phyloP scores from a whole-genome alignment of 306 rosid species.

The Arachis stenosperma region DNA sequence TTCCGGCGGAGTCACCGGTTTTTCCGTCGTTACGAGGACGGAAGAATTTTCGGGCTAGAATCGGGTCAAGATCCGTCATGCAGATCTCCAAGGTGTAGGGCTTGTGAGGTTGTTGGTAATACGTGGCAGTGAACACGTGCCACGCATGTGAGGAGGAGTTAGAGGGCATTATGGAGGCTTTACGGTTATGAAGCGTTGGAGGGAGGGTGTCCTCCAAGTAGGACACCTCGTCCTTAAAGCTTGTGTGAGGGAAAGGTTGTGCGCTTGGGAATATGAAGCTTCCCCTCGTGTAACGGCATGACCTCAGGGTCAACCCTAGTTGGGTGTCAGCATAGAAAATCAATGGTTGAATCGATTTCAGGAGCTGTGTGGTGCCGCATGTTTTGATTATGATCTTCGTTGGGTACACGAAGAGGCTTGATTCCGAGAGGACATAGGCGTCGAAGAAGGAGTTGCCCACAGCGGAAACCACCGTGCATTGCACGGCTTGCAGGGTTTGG shows the following conservation, averaged over 20 bases:
- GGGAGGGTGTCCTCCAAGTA: slow-evolving; percentile 68
- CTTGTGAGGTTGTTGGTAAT: slow-evolving; percentile 19
- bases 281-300: slow-evolving; percentile 82
- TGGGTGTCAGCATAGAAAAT: slow-evolving; percentile 55
- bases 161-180: slow-evolving; percentile 87
- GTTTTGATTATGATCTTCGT: slow-evolving; percentile 85
- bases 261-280: slow-evolving; percentile 79
- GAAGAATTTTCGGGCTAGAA: slow-evolving; percentile 61
- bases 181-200: slow-evolving; percentile 51
- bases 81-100: slow-evolving; percentile 72
- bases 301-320: slow-evolving; percentile 55
- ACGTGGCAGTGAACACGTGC: slow-evolving; percentile 81
- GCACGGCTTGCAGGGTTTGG: slow-evolving; percentile 62
- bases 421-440: slow-evolving; percentile 82
- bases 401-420: slow-evolving; percentile 89
- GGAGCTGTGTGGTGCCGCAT: slow-evolving; percentile 91
- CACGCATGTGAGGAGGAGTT: slow-evolving; percentile 71
- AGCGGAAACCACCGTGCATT: slow-evolving; percentile 87
- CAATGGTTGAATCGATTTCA: slow-evolving; percentile 69
- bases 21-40: slow-evolving; percentile 44
- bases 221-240: slow-evolving; percentile 78
- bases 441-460: slow-evolving; percentile 73
- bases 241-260: slow-evolving; percentile 86
- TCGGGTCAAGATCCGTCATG: slow-evolving; percentile 81
- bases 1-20: slow-evolving; percentile 62